Base-by-base conservation (phyloP, 176 grass and related monocot genomes). In the Oryza punctata region DNA sequence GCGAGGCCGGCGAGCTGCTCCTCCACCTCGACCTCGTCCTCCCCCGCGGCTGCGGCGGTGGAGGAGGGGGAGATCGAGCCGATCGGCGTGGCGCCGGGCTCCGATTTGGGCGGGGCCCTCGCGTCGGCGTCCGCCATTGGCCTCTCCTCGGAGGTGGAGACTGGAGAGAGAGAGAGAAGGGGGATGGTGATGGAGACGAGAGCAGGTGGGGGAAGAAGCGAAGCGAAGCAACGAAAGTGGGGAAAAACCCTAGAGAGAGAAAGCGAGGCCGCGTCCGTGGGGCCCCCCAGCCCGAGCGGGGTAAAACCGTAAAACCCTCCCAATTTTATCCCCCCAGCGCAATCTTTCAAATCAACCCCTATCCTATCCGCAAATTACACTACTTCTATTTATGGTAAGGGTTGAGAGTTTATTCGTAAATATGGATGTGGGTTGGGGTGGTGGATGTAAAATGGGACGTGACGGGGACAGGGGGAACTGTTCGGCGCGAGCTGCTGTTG, bases 121-220 rank as follows among this genome's bases (percentile, higher is more conserved):
- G 40, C 89, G 80, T 90, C 80, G 64, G 75, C 75, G 40, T 76
- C 70, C 41, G 80, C 84, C 89, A 90, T 90, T 87, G 84, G 75
- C 75, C 47, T 50, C 78, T 45, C 63, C 80, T 28, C 38, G 28
- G 21, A 37, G 25, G 44, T 21, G 28, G 67, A 18, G 66, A n/a
- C 16, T 14, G 37, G 69, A 35, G 81, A 60, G 16, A 59, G 32
- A 75, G 70, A 75, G 32, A 38, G 49, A 7, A 16, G 28, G 23
- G 10, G 10, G 2, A 21, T 0, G 44, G 24, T 24, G 86, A 73
- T 21, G 81, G 81, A 10, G 82, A 79, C 33, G 40, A 54, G 87
- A 80, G 82, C 82, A 81, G 72, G 82, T 89, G 65, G 72, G 86
- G 73, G 52, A 57, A 47, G 45, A 72, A 69, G 63, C n/a, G 35